These are phyloP conservation scores for Serpula lacrymans DNA, from an alignment of 768 basidiomycete genomes.

Conservation along the genomic window DNA sequence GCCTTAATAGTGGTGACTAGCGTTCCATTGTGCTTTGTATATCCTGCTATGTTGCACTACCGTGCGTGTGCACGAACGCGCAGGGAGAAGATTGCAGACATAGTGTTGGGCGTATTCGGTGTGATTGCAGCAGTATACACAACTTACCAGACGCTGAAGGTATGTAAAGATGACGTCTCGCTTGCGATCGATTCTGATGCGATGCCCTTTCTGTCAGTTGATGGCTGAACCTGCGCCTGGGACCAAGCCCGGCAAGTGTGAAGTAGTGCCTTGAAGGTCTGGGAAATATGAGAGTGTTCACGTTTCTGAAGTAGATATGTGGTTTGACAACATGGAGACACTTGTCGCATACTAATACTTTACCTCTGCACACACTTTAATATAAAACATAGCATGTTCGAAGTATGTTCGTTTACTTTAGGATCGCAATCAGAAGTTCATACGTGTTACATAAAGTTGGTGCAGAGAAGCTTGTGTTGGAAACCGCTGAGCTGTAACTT, in stretches of 20 bases:
- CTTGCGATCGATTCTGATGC: constrained; percentile 1
- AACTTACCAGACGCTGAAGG: constrained; percentile 72
- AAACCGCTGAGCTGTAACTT: no score
- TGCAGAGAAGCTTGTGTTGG: no score
- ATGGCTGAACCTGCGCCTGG: constrained; percentile 51
- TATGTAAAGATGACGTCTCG: constrained; percentile 28
- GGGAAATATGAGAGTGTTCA: constrained; percentile 6
- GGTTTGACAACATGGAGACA: no score
- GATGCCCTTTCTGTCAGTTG: constrained; percentile 36
- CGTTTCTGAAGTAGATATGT: no score
- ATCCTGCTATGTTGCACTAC: constrained; percentile 91
- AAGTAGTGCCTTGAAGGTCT: constrained; percentile 1
- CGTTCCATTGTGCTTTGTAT: constrained; percentile 90
- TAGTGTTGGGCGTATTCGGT: constrained; percentile 75
- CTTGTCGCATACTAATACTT: no score
- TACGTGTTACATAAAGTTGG: no score
- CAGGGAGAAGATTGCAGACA: constrained; percentile 64
- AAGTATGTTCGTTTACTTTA: no score
- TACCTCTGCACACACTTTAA: no score
- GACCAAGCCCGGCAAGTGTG: constrained; percentile 33
- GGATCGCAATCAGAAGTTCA: no score
- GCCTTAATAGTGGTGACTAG: constrained; percentile 36
- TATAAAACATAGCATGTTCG: no score
- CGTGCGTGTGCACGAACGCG: constrained; percentile 76
- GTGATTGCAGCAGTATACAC: constrained; percentile 71